Conservation (phyloP, 192 early-diverging fungal species). For the Linnemannia elongata region DNA sequence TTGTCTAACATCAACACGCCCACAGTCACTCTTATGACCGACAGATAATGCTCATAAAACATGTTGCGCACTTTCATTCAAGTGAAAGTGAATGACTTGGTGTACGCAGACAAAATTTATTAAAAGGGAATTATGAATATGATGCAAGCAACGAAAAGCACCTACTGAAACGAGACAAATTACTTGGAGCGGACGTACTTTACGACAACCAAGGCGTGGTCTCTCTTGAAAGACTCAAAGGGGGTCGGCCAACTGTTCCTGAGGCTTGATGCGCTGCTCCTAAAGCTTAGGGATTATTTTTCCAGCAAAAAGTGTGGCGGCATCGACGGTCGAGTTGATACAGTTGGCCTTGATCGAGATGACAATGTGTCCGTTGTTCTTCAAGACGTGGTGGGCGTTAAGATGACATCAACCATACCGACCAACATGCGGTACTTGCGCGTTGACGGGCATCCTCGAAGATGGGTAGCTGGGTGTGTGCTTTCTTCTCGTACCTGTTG, state of each 20-base stretch:
- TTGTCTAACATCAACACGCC: conserved; percentile 68
- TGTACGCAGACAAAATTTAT: not conserved
- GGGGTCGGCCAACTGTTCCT: conserved; percentile 98
- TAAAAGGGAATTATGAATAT: not conserved
- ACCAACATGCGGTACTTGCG: conserved; percentile 93
- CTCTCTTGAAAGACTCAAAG: conserved; percentile 98
- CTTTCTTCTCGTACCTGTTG: too few relatives aligned
- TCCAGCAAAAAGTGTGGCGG: conserved; percentile 94
- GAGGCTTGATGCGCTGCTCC: conserved; percentile 89
- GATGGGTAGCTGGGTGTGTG: conserved; percentile 65
- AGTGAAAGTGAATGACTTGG: not conserved
- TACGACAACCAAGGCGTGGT: conserved; percentile 97
- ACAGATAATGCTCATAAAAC: not conserved
- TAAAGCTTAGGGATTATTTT: conserved; percentile 98
- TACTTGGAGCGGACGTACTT: conserved; percentile 79
- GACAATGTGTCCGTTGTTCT: conserved; percentile 97
- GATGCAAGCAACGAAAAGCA: too few relatives aligned
- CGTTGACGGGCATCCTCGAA: conserved; percentile 99
- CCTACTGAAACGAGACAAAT: conserved; percentile 12
- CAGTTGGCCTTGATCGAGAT: conserved; percentile 99
- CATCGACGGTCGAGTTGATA: conserved; percentile 99
- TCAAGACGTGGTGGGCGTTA: conserved; percentile 98
- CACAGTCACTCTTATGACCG: too few relatives aligned
- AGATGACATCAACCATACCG: conserved; percentile 51
- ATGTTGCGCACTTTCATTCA: not conserved